Conservation (phyloP, 2,329 filamentous ascomycete genomes). For the Aureobasidium musti region DNA sequence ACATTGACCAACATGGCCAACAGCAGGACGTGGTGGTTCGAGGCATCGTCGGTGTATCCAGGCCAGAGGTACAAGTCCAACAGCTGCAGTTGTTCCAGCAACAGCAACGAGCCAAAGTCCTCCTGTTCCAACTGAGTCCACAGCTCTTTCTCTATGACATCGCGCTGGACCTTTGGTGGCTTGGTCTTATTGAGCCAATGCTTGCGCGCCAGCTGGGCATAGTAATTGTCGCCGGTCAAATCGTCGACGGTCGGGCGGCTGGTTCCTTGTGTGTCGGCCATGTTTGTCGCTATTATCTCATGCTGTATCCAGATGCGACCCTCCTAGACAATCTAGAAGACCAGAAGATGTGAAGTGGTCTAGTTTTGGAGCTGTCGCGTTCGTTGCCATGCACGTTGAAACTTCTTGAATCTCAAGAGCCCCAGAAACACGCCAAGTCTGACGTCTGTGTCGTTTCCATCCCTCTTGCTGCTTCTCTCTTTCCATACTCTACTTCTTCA, state of each 20-base stretch:
- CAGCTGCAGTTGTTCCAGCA: conserved; percentile 86
- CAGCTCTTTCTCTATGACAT: conserved; percentile 81
- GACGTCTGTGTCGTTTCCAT: background rate
- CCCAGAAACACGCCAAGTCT: conserved; percentile 22
- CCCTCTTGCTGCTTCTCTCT: background rate
- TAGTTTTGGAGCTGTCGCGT: conserved; percentile 9
- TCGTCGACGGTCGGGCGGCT: conserved; percentile 67
- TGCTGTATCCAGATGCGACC: conserved; percentile 20
- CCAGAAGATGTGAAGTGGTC: background rate
- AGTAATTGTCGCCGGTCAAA: conserved; percentile 66
- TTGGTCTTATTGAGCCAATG: conserved; percentile 75
- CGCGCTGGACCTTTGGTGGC: conserved; percentile 68
- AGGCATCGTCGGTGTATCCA: conserved; percentile 81
- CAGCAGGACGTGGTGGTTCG: conserved; percentile 87
- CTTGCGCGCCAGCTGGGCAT: conserved; percentile 72
- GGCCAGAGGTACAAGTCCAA: conserved; percentile 96
- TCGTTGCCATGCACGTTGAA: conserved; percentile 10
- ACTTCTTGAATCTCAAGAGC: conserved; percentile 15
- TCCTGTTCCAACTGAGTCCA: conserved; percentile 87
- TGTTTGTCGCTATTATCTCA: conserved; percentile 24
- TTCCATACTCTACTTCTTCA: background rate
- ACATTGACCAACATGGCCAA: conserved; percentile 83
- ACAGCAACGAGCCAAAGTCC: conserved; percentile 73
- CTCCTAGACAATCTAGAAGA: background rate
- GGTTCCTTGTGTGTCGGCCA: conserved; percentile 32